These are phyloP conservation scores for Trichoderma cornu-damae DNA, from an alignment of 2,329 filamentous ascomycete genomes.

Conservation along the genomic window DNA sequence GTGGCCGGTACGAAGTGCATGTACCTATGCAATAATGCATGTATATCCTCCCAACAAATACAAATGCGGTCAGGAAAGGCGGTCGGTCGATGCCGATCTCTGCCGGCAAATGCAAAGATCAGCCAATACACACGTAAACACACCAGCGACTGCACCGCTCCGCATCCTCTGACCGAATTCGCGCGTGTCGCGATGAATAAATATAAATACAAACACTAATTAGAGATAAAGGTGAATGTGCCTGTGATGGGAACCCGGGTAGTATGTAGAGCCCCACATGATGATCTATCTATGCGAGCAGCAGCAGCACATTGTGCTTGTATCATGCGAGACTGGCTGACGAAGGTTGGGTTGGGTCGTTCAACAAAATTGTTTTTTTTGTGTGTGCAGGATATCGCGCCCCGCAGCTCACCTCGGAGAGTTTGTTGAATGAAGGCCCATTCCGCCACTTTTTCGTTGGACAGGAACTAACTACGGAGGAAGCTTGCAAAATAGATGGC, in stretches of 20 bases:
- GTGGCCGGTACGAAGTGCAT: too few relatives aligned
- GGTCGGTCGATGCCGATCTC: constrained; percentile 15
- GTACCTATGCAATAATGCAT: too few relatives aligned
- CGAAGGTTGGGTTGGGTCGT: not conserved
- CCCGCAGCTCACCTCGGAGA: not conserved
- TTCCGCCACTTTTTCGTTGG: not conserved
- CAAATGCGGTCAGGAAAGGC: constrained; percentile 14
- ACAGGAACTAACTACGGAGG: not conserved
- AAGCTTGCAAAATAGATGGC: not conserved
- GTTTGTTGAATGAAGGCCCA: not conserved
- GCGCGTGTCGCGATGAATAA: not conserved
- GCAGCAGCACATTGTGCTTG: not conserved
- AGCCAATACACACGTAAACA: not conserved
- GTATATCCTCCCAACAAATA: constrained; percentile 10
- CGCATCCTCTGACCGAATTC: not conserved
- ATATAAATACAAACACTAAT: not conserved
- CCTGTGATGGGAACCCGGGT: not conserved
- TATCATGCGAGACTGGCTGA: not conserved
- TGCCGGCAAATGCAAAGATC: not conserved
- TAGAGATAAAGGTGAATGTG: not conserved
- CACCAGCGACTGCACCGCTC: not conserved
- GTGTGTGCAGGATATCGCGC: not conserved
- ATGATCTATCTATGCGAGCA: not conserved
- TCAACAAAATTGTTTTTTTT: not conserved
- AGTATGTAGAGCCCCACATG: not conserved